Conservation (phyloP, 257 asterid genomes). For the Verbena officinalis region DNA sequence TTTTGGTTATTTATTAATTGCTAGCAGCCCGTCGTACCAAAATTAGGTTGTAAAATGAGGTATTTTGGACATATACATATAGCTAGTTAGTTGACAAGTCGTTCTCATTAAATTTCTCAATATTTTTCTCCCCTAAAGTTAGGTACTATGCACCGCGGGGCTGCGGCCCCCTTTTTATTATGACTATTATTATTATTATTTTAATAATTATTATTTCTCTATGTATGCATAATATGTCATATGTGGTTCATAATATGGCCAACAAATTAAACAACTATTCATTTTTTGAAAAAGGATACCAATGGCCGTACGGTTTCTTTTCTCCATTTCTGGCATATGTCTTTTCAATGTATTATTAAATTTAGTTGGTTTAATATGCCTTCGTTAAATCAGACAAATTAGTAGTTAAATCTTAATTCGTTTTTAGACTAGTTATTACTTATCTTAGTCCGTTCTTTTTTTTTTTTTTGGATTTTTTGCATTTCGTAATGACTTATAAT, state of each 20-base stretch:
- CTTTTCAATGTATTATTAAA: conserved; percentile 6
- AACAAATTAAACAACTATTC: conserved; percentile 11
- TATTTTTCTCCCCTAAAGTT: conserved; percentile 13
- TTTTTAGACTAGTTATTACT: neutral
- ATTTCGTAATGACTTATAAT: too few species aligned
- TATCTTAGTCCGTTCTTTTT: too few species aligned
- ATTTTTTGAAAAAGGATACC: conserved; percentile 16
- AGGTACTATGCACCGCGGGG: neutral
- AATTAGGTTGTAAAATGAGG: conserved; percentile 22
- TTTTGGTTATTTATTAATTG: neutral
- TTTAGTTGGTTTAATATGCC: conserved; percentile 17
- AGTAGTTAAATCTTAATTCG: conserved; percentile 10
- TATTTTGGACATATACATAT: neutral
- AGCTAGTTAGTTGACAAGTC: conserved; percentile 30
- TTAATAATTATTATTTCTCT: neutral
- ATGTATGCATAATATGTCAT: neutral
- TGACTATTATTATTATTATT: neutral
- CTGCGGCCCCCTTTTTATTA: conserved; percentile 10
- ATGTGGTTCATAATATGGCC: conserved; percentile 19
- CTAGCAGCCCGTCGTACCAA: conserved; percentile 25
- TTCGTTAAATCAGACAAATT: conserved; percentile 30
- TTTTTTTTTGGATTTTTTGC: too few species aligned
- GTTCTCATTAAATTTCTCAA: conserved; percentile 21
- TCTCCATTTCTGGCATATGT: conserved; percentile 9
- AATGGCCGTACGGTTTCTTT: conserved; percentile 29